Conservation (phyloP, 176 grass and related monocot genomes). For the Puccinellia tenuiflora region DNA sequence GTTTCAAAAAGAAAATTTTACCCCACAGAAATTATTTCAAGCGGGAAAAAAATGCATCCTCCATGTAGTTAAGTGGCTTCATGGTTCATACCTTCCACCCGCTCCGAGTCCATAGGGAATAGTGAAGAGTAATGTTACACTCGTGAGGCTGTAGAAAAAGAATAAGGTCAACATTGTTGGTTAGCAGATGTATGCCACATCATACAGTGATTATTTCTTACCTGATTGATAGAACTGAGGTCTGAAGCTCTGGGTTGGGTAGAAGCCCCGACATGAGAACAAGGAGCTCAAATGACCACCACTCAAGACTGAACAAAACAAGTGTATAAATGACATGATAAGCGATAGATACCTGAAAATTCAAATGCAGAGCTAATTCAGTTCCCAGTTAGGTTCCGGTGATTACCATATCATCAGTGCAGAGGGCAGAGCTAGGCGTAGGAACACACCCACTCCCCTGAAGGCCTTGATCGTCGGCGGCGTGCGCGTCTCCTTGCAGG, state of each 20-base stretch:
- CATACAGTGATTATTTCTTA: constrained; percentile 8
- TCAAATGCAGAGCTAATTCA: background rate
- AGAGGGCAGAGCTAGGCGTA: constrained; percentile 66
- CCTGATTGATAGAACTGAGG: constrained; percentile 88
- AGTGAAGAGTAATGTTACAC: constrained; percentile 46
- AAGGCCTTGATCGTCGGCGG: constrained; percentile 43
- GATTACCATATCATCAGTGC: constrained; percentile 84
- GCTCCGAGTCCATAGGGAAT: constrained; percentile 67
- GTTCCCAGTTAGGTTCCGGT: background rate
- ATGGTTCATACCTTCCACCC: constrained; percentile 61
- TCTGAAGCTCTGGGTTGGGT: constrained; percentile 70
- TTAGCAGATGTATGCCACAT: background rate
- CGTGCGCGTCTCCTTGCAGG: constrained; percentile 51
- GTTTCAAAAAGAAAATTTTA: no score
- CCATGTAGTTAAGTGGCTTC: background rate
- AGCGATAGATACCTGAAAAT: background rate
- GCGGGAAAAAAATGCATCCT: background rate
- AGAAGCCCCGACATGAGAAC: constrained; percentile 75
- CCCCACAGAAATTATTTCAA: background rate
- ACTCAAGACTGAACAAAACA: constrained; percentile 55
- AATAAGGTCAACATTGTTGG: background rate
- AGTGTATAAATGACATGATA: background rate
- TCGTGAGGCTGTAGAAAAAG: constrained; percentile 58
- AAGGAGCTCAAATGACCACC: constrained; percentile 92
- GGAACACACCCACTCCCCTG: constrained; percentile 41